phyloP scores from a whole-genome alignment of 768 basidiomycete species.

The Boletus coccyginus region DNA sequence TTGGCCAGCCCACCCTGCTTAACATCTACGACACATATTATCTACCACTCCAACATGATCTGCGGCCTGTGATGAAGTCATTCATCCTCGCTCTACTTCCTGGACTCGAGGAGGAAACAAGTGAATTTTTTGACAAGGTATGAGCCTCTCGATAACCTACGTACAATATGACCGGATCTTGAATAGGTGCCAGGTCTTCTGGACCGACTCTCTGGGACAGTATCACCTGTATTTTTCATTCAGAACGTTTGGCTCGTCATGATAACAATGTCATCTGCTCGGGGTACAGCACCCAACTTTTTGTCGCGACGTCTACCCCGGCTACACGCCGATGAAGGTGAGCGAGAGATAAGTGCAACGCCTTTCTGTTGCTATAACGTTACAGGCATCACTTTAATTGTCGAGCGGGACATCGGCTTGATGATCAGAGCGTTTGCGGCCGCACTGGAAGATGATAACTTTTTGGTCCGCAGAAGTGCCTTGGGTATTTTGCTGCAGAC shows the following conservation, averaged over 20 bases:
- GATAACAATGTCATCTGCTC: slow-evolving; percentile 81
- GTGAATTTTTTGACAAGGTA: slow-evolving; percentile 94
- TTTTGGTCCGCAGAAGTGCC: slow-evolving; percentile 85
- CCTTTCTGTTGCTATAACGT: slow-evolving; percentile 4
- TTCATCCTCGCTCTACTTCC: slow-evolving; percentile 92
- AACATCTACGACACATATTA: slow-evolving; percentile 94
- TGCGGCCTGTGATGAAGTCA: slow-evolving; percentile 91
- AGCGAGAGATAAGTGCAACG: neutral
- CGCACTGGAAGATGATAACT: slow-evolving; percentile 89
- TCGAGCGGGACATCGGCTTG: slow-evolving; percentile 85
- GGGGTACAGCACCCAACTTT: slow-evolving; percentile 86
- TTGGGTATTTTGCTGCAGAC: slow-evolving; percentile 83
- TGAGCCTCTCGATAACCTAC: neutral
- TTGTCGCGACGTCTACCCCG: slow-evolving; percentile 77
- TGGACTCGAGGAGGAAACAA: slow-evolving; percentile 95
- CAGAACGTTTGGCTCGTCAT: slow-evolving; percentile 95
- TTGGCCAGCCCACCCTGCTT: slow-evolving; percentile 71
- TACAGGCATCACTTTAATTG: slow-evolving; percentile 62
- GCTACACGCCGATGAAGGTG: slow-evolving; percentile 69
- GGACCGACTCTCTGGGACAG: slow-evolving; percentile 77
- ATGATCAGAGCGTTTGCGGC: slow-evolving; percentile 93
- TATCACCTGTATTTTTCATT: slow-evolving; percentile 87
- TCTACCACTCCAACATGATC: slow-evolving; percentile 72
- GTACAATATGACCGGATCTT: slow-evolving; percentile 9
- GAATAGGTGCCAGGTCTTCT: slow-evolving; percentile 73